phyloP scores from a whole-genome alignment of 805 yeast species.

The Starmerella gropengiesseri region DNA sequence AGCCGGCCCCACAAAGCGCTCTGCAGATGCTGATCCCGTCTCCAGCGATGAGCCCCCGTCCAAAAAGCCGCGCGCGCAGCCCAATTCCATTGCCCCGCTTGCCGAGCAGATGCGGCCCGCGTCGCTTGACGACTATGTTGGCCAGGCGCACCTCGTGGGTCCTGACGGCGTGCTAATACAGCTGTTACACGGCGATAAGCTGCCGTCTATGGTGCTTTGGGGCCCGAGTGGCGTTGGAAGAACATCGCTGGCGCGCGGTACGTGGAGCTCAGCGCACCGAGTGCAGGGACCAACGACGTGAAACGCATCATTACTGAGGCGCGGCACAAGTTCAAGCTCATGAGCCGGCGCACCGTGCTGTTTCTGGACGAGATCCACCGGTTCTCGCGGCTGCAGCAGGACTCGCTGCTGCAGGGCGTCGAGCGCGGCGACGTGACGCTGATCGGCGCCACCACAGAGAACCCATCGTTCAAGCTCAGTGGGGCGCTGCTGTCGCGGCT shows the following conservation, averaged over 20 bases:
- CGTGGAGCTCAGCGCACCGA: conserved; percentile 78
- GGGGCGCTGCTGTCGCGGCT: conserved; percentile 78
- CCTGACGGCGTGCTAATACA: conserved; percentile 51
- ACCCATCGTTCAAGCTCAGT: conserved; percentile 73
- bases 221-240: conserved; percentile 95
- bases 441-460: conserved; percentile 94
- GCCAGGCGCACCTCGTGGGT: conserved; percentile 72
- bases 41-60: too few species aligned
- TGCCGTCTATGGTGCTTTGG: conserved; percentile 80
- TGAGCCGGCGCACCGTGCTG: conserved; percentile 50
- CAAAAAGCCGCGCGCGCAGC: background rate
- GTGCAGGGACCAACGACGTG: conserved; percentile 55
- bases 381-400: conserved; percentile 79
- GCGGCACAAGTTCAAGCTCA: conserved; percentile 35
- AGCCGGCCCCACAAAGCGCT: background rate
- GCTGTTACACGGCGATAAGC: conserved; percentile 39
- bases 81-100: conserved; percentile 36
- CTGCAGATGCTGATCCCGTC: too few species aligned
- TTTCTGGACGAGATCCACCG: conserved; percentile 92
- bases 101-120: conserved; percentile 80
- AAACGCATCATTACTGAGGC: conserved; percentile 49
- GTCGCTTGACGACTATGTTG: conserved; percentile 58
- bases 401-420: conserved; percentile 67
- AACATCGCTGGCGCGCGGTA: conserved; percentile 71
- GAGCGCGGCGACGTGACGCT: conserved; percentile 74